A percentile compares a stretch with the other conserved stretches of the same genome.
Conservation (phyloP, 345 rosid species). For the Lepidium aucheri region DNA sequence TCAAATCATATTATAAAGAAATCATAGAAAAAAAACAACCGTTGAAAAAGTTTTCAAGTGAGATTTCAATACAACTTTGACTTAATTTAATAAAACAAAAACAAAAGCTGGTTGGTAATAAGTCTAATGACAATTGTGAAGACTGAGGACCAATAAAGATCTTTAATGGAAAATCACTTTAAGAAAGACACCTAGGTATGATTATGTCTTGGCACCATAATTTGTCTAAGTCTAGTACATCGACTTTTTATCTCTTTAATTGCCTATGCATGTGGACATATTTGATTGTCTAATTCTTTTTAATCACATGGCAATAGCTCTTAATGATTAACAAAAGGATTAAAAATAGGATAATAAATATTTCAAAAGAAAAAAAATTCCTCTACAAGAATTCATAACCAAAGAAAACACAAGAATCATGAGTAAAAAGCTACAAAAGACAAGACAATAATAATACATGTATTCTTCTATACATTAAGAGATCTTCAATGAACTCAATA, state of each 20-base stretch:
- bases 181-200: constrained; percentile 8
- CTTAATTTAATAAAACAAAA: neutral
- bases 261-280: neutral
- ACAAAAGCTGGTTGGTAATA: neutral
- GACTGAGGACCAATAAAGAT: neutral
- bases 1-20: neutral
- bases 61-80: constrained; percentile 1
- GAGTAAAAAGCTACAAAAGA: neutral
- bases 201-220: constrained; percentile 19
- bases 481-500: neutral
- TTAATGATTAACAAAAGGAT: neutral
- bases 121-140: neutral
- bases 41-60: neutral
- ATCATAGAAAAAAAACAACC: neutral
- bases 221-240: neutral
- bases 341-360: neutral
- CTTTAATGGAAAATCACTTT: neutral
- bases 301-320: neutral
- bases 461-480: neutral
- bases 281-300: neutral
- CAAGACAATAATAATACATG: neutral
- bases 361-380: neutral
- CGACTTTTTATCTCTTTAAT: neutral
- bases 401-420: neutral
- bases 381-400: neutral